A percentile compares a stretch with the other conserved stretches of the same genome.
Evolutionary conservation across 2,329 filamentous ascomycete species (phyloP).

Genomic region (Seiridium cupressi): DNA sequence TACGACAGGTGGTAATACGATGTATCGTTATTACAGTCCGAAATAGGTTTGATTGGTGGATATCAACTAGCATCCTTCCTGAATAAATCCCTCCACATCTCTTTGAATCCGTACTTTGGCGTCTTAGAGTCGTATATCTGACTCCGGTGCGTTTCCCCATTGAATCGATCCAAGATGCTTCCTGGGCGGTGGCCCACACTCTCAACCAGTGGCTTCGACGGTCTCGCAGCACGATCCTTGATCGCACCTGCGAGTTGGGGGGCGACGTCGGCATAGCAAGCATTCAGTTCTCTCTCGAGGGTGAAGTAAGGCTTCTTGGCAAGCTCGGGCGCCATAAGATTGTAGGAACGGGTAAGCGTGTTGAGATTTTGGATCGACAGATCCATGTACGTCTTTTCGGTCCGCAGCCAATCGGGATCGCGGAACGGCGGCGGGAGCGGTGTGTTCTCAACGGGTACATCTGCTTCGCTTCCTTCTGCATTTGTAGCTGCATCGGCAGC

Average conservation of each 20-base stretch:
- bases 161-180: slow-evolving; percentile 62
- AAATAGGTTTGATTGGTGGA: too few relatives aligned
- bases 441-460: slow-evolving; percentile 9
- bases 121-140: slow-evolving; percentile 72
- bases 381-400: slow-evolving; percentile 23
- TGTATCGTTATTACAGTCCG: too few relatives aligned
- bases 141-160: slow-evolving; percentile 46
- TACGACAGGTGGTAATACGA: too few relatives aligned
- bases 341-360: slow-evolving; percentile 79
- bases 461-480: background rate
- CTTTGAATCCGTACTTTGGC: slow-evolving; percentile 79
- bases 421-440: slow-evolving; percentile 65
- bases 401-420: slow-evolving; percentile 43
- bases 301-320: slow-evolving; percentile 92
- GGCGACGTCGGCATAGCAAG: slow-evolving; percentile 85
- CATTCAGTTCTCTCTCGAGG: slow-evolving; percentile 75
- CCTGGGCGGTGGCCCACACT: slow-evolving; percentile 36
- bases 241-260: slow-evolving; percentile 73
- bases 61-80: background rate
- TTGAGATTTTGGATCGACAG: slow-evolving; percentile 80
- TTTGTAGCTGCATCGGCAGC: slow-evolving; percentile 5
- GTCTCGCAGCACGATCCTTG: slow-evolving; percentile 58
- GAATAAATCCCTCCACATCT: slow-evolving; percentile 86
- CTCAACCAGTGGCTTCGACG: slow-evolving; percentile 38
- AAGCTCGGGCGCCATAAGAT: slow-evolving; percentile 87